Evolutionary conservation across 1,139 yeast genomes (phyloP).

Genomic region (Meyerozyma sp.): DNA sequence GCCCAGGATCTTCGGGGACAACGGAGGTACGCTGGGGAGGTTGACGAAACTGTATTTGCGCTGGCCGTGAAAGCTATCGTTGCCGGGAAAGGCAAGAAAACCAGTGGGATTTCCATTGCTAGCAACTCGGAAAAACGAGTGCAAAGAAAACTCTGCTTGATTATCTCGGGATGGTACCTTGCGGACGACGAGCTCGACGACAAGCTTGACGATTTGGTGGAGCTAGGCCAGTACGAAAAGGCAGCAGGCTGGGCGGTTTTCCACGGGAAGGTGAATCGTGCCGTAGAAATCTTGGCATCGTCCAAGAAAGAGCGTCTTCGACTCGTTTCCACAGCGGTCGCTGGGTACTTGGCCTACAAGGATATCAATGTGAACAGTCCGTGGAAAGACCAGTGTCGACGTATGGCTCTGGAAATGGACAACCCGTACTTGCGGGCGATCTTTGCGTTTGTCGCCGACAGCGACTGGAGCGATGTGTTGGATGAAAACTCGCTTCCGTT

Average conservation of each 20-base stretch:
- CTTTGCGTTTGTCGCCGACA: constrained; percentile 90
- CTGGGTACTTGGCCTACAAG: constrained; percentile 82
- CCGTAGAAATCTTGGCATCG: constrained; percentile 63
- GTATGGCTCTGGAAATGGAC: constrained; percentile 79
- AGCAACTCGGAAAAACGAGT: constrained; percentile 47
- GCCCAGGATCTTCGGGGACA: constrained; percentile 56
- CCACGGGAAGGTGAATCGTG: constrained; percentile 80
- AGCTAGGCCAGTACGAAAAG: constrained; percentile 64
- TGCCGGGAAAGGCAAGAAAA: constrained; percentile 37
- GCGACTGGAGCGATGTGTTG: constrained; percentile 94
- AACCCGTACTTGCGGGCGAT: constrained; percentile 89
- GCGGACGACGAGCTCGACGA: constrained; percentile 72
- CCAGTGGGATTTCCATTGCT: constrained; percentile 41
- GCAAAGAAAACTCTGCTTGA: constrained; percentile 74
- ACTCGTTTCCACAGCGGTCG: constrained; percentile 89
- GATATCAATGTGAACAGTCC: constrained; percentile 61
- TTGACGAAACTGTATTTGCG: constrained; percentile 40
- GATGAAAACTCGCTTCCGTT: constrained; percentile 87
- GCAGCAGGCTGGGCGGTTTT: constrained; percentile 99
- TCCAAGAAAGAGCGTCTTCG: constrained; percentile 60
- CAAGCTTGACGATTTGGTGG: constrained; percentile 53
- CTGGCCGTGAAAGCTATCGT: constrained; percentile 41
- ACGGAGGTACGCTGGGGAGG: constrained; percentile 38
- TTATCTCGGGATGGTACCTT: constrained; percentile 90
- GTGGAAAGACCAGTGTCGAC: constrained; percentile 92